A percentile compares a stretch with the other conserved stretches of the same genome.
phyloP scores from a whole-genome alignment of 352 stramenopile genomes.

The Pythium dissimile region DNA sequence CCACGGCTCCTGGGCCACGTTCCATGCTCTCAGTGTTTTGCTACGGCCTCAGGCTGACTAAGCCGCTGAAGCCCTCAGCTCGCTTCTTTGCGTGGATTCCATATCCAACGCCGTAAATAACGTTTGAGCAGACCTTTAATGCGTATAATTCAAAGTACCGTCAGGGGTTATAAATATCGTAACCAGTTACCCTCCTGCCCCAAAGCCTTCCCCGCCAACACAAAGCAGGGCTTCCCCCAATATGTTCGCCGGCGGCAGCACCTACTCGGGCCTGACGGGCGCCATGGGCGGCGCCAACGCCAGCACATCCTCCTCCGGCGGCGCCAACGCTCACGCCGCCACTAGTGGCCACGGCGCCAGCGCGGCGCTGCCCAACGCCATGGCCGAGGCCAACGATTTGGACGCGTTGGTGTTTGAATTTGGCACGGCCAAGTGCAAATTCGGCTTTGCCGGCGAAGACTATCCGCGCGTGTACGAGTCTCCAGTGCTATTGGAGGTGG shows the following conservation, averaged over 20 bases:
- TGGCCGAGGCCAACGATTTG: conserved; percentile 67
- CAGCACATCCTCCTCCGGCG: not conserved
- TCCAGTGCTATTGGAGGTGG: conserved; percentile 11
- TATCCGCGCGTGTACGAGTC: conserved; percentile 74
- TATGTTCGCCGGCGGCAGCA: conserved; percentile 14
- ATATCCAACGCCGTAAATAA: not conserved
- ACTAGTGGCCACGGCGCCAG: not conserved
- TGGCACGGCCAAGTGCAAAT: conserved; percentile 67
- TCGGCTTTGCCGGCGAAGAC: conserved; percentile 87
- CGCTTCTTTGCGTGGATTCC: too few relatives aligned
- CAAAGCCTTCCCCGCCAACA: not conserved
- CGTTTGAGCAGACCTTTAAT: too few relatives aligned
- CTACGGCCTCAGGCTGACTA: too few relatives aligned
- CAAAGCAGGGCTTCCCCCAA: not conserved
- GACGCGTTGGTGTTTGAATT: conserved; percentile 81
- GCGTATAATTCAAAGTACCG: not conserved
- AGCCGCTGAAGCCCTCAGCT: too few relatives aligned
- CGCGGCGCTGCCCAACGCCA: conserved; percentile 37
- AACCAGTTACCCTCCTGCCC: not conserved
- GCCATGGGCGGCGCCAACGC: not conserved
- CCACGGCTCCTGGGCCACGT: too few relatives aligned
- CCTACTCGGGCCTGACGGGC: not conserved
- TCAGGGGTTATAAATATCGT: not conserved
- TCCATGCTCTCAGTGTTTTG: too few relatives aligned
- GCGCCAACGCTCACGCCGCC: not conserved